Evolutionary conservation across 2,329 filamentous ascomycete species (phyloP).

Genomic region (Mycosphaerella sp.): DNA sequence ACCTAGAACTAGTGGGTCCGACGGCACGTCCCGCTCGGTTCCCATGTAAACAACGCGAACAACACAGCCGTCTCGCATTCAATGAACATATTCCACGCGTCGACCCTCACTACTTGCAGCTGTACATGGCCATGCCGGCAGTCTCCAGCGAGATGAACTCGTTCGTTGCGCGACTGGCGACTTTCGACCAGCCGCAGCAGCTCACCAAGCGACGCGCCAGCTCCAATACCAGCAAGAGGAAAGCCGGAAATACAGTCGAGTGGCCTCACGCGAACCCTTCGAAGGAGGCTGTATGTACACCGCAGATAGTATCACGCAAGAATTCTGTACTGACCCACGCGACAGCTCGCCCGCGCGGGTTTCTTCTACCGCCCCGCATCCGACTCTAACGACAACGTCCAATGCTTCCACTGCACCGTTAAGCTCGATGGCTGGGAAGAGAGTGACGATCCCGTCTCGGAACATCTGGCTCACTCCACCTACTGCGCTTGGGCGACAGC

Average conservation of each 20-base stretch:
- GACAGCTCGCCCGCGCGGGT: conserved; percentile 78
- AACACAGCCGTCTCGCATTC: conserved; percentile 1
- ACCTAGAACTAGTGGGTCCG: too few relatives aligned
- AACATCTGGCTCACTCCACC: conserved; percentile 77
- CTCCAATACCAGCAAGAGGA: conserved; percentile 47
- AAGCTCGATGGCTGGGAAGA: conserved; percentile 88
- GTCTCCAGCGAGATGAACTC: conserved; percentile 47
- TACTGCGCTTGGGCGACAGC: conserved; percentile 82
- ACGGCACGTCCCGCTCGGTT: conserved; percentile 6
- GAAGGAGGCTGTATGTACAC: conserved; percentile 55
- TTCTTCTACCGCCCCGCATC: conserved; percentile 80
- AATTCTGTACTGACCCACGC: conserved; percentile 17
- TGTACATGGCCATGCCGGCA: conserved; percentile 35
- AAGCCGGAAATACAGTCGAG: conserved; percentile 46
- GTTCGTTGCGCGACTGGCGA: conserved; percentile 69
- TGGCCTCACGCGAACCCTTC: conserved; percentile 75
- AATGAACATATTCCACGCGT: conserved; percentile 2
- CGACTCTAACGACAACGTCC: conserved; percentile 75
- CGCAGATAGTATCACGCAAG: conserved; percentile 4
- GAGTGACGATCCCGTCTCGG: conserved; percentile 72
- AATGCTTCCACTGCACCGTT: conserved; percentile 80
- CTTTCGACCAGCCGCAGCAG: conserved; percentile 64
- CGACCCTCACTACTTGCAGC: conserved; percentile 5
- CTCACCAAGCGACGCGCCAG: conserved; percentile 65
- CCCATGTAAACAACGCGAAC: conserved; percentile 3